Evolutionary conservation across 176 grass and related monocot genomes (phyloP).

Genomic region (Carex scoparia): DNA sequence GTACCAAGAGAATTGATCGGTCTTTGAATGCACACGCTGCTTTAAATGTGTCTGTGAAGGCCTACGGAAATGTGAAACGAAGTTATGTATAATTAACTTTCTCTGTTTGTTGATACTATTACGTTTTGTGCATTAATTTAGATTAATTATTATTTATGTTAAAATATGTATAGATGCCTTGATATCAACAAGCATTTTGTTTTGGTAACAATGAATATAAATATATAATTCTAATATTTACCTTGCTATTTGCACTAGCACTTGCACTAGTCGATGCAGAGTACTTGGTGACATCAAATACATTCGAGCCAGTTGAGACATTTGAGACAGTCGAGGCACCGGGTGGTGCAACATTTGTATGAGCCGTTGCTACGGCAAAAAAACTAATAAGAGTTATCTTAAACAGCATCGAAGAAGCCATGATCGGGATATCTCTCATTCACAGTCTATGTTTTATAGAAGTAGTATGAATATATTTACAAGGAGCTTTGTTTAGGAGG

Average conservation of each 20-base stretch:
- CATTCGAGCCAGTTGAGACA: neutral
- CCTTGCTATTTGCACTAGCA: conserved; percentile 24
- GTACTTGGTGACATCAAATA: conserved; percentile 28
- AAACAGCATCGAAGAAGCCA: conserved; percentile 13
- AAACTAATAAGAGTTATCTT: neutral
- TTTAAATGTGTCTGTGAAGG: conserved; percentile 11
- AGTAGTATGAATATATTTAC: neutral
- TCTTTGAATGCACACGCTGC: neutral
- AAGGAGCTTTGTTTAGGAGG: neutral
- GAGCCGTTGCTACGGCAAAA: neutral
- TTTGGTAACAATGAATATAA: neutral
- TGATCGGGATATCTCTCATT: neutral
- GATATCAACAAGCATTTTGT: neutral
- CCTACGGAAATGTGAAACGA: neutral
- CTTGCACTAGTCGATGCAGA: conserved; percentile 7
- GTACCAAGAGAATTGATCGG: neutral
- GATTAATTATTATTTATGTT: neutral
- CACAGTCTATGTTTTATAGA: neutral
- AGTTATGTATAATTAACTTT: neutral
- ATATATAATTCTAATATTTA: neutral
- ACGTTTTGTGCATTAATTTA: neutral
- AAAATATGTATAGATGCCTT: neutral
- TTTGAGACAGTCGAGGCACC: neutral
- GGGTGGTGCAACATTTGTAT: neutral
- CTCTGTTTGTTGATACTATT: neutral